These are phyloP conservation scores for Macadamia tetraphylla DNA, from an alignment of 164 flowering plant species.

Conservation along the genomic window DNA sequence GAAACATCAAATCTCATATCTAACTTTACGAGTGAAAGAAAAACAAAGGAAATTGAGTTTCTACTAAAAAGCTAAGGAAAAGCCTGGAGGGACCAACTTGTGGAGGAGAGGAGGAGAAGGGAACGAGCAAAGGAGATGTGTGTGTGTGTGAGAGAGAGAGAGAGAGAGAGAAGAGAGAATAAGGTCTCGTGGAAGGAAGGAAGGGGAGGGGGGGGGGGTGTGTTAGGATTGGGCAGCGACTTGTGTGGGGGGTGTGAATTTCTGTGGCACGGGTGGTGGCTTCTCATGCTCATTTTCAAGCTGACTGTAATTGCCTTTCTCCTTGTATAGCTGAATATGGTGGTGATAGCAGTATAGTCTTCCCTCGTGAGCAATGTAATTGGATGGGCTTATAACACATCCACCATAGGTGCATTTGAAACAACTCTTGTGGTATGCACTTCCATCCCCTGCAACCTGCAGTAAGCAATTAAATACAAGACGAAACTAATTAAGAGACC, in stretches of 20 bases:
- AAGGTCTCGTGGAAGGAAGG: background rate
- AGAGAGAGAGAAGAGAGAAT: background rate
- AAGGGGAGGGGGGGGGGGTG: no score
- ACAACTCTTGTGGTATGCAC: conserved; percentile 60
- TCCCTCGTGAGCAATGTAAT: conserved; percentile 69
- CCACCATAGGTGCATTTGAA: conserved; percentile 73
- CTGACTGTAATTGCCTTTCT: conserved; percentile 69
- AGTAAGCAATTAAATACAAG: background rate
- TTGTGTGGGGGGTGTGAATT: background rate
- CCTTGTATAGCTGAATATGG: conserved; percentile 58
- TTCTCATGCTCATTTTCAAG: conserved; percentile 27
- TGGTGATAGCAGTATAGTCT: conserved; percentile 66
- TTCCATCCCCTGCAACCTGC: conserved; percentile 61
- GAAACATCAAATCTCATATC: conserved; percentile 8
- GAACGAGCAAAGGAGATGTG: no score
- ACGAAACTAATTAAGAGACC: no score
- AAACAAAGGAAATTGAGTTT: conserved; percentile 7
- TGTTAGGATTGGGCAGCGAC: conserved; percentile 1
- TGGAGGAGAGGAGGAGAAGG: background rate
- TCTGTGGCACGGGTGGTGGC: background rate
- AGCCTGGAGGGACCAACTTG: conserved; percentile 4
- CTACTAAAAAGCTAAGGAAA: conserved; percentile 4
- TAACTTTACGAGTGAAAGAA: background rate
- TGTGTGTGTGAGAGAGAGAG: background rate
- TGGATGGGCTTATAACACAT: conserved; percentile 43